A percentile compares a stretch with the other conserved stretches of the same genome.
Conservation (phyloP, 2,329 filamentous ascomycete genomes). For the Diaporthe batatas region DNA sequence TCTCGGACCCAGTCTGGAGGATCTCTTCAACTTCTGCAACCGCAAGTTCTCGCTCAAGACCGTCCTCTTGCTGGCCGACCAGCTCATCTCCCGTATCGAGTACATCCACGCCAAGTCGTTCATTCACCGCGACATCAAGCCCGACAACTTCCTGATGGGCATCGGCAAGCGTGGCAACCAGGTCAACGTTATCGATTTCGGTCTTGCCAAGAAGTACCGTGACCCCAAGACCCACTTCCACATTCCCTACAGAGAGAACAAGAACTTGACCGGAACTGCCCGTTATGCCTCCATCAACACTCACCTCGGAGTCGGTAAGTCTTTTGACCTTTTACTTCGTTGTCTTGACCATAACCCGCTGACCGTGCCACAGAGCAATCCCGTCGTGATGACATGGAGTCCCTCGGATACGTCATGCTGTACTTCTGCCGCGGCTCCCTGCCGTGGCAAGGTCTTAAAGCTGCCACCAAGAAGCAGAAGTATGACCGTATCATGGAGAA, state of each 20-base stretch:
- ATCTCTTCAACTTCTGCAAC: constrained; percentile 99
- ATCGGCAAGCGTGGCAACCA: constrained; percentile 99
- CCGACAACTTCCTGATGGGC: constrained; percentile 99
- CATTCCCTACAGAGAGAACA: constrained; percentile 99
- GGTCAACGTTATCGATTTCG: constrained; percentile 99
- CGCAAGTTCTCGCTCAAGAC: constrained; percentile 99
- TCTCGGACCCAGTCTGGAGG: constrained; percentile 93
- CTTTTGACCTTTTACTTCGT: background rate
- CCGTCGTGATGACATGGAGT: constrained; percentile 99
- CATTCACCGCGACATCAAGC: constrained; percentile 99
- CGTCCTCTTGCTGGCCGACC: constrained; percentile 93
- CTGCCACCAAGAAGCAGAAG: constrained; percentile 99
- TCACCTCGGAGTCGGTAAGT: constrained; percentile 89
- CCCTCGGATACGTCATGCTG: constrained; percentile 98
- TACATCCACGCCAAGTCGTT: constrained; percentile 99
- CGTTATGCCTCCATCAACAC: constrained; percentile 99
- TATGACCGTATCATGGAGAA: constrained; percentile 99
- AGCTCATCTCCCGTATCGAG: constrained; percentile 98
- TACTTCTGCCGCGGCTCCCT: constrained; percentile 99
- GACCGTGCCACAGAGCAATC: constrained; percentile 81
- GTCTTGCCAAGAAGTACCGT: constrained; percentile 99
- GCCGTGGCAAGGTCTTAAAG: constrained; percentile 98
- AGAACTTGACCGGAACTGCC: constrained; percentile 98
- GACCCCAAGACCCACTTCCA: constrained; percentile 99
- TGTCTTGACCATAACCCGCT: constrained; percentile 42